Conservation (phyloP, 768 basidiomycete genomes). For the Vararia minispora region DNA sequence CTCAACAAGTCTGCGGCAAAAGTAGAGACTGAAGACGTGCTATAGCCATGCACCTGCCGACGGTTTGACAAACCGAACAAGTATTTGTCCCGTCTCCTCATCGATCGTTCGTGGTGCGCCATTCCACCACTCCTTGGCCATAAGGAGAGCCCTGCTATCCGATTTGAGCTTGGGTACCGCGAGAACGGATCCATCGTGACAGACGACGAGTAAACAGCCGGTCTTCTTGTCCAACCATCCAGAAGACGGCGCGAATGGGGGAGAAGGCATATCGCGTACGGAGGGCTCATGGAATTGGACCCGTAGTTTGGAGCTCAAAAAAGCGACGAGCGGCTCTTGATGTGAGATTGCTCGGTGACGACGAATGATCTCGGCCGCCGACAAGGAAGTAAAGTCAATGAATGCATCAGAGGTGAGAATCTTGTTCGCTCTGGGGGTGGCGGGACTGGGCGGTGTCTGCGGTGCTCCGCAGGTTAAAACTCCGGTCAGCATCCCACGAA, state of each 20-base stretch:
- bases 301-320: conserved; percentile 16
- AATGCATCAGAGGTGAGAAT: conserved; percentile 42
- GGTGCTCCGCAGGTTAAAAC: too few relatives aligned
- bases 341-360: conserved; percentile 57
- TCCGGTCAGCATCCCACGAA: conserved; percentile 49
- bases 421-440: conserved; percentile 41
- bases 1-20: background rate
- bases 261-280: too few relatives aligned
- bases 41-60: background rate
- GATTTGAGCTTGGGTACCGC: conserved; percentile 48
- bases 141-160: conserved; percentile 43
- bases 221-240: too few relatives aligned
- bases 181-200: conserved; percentile 41
- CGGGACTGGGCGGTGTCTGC: conserved; percentile 1
- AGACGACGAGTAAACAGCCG: conserved; percentile 51
- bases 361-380: conserved; percentile 42
- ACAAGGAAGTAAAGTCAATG: conserved; percentile 46
- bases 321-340: conserved; percentile 30
- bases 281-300: conserved; percentile 20
- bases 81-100: background rate
- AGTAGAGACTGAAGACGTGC: background rate
- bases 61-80: background rate
- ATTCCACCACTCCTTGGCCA: conserved; percentile 71
- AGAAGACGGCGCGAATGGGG: too few relatives aligned
- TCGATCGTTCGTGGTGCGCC: conserved; percentile 24